phyloP scores from a whole-genome alignment of 495 filamentous ascomycete genomes.

The Xylaria venustula region DNA sequence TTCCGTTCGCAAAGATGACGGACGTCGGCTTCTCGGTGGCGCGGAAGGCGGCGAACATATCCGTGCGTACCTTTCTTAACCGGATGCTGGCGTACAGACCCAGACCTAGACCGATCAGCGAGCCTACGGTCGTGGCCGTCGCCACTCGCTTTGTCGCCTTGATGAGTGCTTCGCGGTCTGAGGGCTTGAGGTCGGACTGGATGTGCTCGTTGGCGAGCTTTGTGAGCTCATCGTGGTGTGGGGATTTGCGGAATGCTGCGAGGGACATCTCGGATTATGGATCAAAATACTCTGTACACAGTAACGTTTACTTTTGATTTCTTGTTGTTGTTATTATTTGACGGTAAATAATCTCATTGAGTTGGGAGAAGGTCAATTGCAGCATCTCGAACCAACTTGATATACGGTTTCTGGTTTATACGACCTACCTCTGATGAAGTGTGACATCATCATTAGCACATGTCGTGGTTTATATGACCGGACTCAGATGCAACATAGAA shows the following conservation, averaged over 20 bases:
- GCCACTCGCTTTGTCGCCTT: constrained; percentile 52
- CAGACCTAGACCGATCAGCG: constrained; percentile 57
- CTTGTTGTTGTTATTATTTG: no score
- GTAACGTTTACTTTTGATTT: background rate
- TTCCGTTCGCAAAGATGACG: constrained; percentile 61
- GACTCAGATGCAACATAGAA: no score
- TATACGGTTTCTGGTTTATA: background rate
- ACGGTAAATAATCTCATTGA: no score
- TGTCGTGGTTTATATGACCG: background rate
- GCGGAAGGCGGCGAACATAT: constrained; percentile 59
- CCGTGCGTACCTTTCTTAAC: constrained; percentile 50
- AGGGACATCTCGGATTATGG: constrained; percentile 35
- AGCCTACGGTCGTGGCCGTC: constrained; percentile 56
- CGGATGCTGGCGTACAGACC: constrained; percentile 58
- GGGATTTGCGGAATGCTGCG: constrained; percentile 53
- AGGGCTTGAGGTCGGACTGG: constrained; percentile 57
- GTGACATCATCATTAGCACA: constrained; percentile 8
- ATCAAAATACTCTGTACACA: no score
- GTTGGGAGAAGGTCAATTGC: no score
- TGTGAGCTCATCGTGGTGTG: constrained; percentile 51
- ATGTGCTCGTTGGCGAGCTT: constrained; percentile 62
- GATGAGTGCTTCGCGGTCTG: constrained; percentile 59
- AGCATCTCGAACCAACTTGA: background rate
- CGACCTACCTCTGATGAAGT: background rate
- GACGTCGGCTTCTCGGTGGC: constrained; percentile 57